Base-by-base conservation (phyloP, 805 yeast species). In the Torulaspora franciscae region DNA sequence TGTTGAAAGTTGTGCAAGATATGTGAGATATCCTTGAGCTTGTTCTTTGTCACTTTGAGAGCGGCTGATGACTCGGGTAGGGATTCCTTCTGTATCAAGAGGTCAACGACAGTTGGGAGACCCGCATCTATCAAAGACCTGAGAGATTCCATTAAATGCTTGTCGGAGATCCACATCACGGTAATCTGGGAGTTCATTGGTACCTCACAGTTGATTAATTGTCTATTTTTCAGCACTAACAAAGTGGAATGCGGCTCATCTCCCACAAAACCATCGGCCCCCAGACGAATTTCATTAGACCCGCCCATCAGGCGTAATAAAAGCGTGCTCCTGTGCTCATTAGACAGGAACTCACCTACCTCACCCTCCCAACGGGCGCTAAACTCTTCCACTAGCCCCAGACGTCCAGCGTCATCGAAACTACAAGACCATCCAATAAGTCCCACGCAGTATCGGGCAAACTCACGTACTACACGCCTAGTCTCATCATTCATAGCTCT, bases 1-100 rank as follows among this genome's bases (percentile, higher is more conserved):
- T 81, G 83, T 50, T 83, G 83, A 11, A 86, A 64, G 56, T 83
- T 81, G 47, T 79, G 80, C 9, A 89, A 66, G 0, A 91, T 80
- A 13, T 77, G 57, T 1, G 85, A 77, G 17, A 89, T 66, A 46
- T 87, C 95, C 28, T 76, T 73, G 43, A 88, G 72, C 55, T 80
- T 83, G 59, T 75, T 80, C 51, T 79, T 79, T 0, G 88, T 73
- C 3, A 68, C 57, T 2, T 67, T 61, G 6, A 79, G 65, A 0
- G 71, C 61, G 1, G 67, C 73, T 3, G 66, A 54, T 15, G 50
- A 28, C 34, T 46, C 33, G 32, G 49, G 4, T 26, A 36, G 19
- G 15, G 47, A 50, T 42, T 37, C 54, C 43, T 25, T 54, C 45
- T 15, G 67, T 52, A 40, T 32, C 13, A 50, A 14, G 7, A 76